phyloP scores from a whole-genome alignment of 176 grass and related monocot genomes.

The Bothriochloa decipiens region DNA sequence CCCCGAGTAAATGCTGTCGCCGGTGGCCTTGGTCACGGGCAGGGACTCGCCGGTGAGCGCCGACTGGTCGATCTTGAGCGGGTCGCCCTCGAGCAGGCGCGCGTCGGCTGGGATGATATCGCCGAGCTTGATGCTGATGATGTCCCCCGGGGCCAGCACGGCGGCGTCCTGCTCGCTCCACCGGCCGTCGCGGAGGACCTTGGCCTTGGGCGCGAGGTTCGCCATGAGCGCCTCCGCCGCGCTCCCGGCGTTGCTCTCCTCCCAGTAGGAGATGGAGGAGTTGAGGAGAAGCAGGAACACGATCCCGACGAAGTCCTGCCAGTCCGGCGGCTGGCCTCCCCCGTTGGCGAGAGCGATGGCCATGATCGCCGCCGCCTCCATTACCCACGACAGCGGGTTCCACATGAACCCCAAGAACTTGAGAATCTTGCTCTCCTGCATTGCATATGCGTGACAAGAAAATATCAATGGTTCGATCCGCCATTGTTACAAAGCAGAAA shows the following conservation, averaged over 20 bases:
- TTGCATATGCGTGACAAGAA: not conserved
- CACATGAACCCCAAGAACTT: slow-evolving; percentile 99
- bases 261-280: slow-evolving; percentile 82
- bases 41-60: slow-evolving; percentile 87
- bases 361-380: slow-evolving; percentile 90
- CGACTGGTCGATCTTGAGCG: slow-evolving; percentile 93
- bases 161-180: slow-evolving; percentile 80
- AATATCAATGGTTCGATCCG: not conserved
- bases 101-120: slow-evolving; percentile 89
- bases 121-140: slow-evolving; percentile 87
- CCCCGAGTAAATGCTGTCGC: slow-evolving; percentile 78
- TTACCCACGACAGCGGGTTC: slow-evolving; percentile 98
- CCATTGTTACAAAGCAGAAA: not conserved
- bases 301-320: slow-evolving; percentile 98
- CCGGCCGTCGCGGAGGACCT: slow-evolving; percentile 74
- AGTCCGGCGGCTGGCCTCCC: slow-evolving; percentile 70
- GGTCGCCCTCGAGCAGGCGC: slow-evolving; percentile 78
- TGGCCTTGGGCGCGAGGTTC: slow-evolving; percentile 83
- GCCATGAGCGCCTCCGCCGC: slow-evolving; percentile 92
- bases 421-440: slow-evolving; percentile 81
- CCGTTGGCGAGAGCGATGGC: slow-evolving; percentile 87
- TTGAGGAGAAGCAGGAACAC: slow-evolving; percentile 71
- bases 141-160: slow-evolving; percentile 82
- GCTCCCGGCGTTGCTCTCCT: slow-evolving; percentile 88
- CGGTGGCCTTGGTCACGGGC: slow-evolving; percentile 69